Base-by-base conservation (phyloP, 306 rosid genomes). In the Neltuma alba region DNA sequence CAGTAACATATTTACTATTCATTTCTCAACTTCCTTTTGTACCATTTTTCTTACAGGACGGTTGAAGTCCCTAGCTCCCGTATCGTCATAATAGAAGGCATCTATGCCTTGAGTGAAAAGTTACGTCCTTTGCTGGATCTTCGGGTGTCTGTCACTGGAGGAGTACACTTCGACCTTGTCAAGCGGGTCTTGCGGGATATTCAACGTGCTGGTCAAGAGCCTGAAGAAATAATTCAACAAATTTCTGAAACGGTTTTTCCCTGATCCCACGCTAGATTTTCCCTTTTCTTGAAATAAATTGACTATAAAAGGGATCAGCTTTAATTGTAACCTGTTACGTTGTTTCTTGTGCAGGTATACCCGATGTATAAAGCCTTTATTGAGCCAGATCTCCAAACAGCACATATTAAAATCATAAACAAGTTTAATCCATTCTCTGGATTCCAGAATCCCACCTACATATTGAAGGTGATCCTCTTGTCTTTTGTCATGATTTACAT, bases 351-450 rank as follows among this genome's bases (percentile, higher is more conserved):
- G 61, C 85, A 95, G 98, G 99, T 95, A 42, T 90, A 95, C 83
- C 99, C 99, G 55, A 95, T 95, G 99, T 93, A 95, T 86, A 95
- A 95, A 89, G 99, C 99, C 74, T 95, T 91, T 86, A 95, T 95
- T 42, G 99, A 95, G 85, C 99, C 99, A 72, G 98, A 95, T 91
- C 99, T 95, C 76, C 91, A 91, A 88, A 95, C 98, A 58, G 99
- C 99, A 9, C 99, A 95, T 84, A 87, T 95, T 76, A 93, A 88
- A 86, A 93, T 95, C 80, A 91, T 75, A 74, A 95, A 95, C 89
- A 95, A 95, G 86, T 95, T 95, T 69, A 95, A 93, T 83, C 98
- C 99, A 41, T 95, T 95, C 86, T 70, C 92, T 78, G 99, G 99
- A 79, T 95, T 95, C 86, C 98, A 95, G 85, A 95, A 93, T 76